Evolutionary conservation across 306 rosid species (phyloP).

Genomic region (Glycyrrhiza uralensis): DNA sequence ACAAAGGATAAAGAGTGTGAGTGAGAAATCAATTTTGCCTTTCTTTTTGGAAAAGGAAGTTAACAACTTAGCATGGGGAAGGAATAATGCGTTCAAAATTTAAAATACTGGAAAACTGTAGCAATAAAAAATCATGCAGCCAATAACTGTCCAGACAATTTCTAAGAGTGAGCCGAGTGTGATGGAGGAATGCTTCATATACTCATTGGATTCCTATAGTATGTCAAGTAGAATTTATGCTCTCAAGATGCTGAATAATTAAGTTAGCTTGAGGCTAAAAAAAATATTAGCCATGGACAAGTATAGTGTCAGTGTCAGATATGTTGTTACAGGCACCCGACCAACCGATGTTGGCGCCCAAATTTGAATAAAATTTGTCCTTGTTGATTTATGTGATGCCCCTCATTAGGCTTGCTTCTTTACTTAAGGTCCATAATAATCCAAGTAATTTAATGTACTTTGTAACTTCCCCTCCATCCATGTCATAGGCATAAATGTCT

Average conservation of each 20-base stretch:
- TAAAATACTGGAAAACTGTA: too few relatives aligned
- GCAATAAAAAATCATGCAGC: too few relatives aligned
- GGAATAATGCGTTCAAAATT: too few relatives aligned
- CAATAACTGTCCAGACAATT: too few relatives aligned
- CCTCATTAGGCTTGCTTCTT: not conserved
- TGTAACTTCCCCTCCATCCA: not conserved
- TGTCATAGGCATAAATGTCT: not conserved
- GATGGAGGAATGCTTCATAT: not conserved
- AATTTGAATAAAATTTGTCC: not conserved
- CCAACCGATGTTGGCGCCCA: not conserved
- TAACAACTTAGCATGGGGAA: too few relatives aligned
- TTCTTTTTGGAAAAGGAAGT: too few relatives aligned
- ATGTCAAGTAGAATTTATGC: not conserved
- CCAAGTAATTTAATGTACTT: constrained; percentile 12
- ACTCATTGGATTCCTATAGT: not conserved
- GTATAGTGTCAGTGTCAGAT: not conserved
- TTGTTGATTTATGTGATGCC: not conserved
- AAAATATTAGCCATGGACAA: not conserved
- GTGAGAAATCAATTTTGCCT: too few relatives aligned
- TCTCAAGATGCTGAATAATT: not conserved
- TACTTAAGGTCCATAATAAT: not conserved
- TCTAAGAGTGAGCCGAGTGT: not conserved
- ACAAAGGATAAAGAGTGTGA: too few relatives aligned
- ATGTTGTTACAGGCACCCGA: not conserved
- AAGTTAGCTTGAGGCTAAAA: too few relatives aligned